phyloP scores from a whole-genome alignment of 2,329 filamentous ascomycete species.

The Dendryphion nanum region DNA sequence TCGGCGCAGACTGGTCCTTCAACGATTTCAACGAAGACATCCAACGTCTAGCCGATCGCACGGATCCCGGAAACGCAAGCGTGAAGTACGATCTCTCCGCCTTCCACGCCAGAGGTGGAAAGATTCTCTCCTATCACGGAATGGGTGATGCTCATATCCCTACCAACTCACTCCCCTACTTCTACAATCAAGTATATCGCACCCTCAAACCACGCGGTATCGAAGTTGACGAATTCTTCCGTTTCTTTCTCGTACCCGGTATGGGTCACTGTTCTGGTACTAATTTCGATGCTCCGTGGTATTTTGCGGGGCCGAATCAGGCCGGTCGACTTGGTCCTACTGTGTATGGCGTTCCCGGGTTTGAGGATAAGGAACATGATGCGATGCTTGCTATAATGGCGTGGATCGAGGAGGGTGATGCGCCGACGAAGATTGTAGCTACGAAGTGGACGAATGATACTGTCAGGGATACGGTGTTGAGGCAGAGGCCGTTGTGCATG shows the following conservation, averaged over 20 bases:
- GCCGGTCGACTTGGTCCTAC: constrained; percentile 11
- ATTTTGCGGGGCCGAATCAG: constrained; percentile 40
- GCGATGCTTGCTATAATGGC: constrained; percentile 46
- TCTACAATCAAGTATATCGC: constrained; percentile 47
- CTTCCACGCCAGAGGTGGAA: constrained; percentile 45
- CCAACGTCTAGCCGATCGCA: constrained; percentile 37
- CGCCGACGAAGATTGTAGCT: constrained; percentile 39
- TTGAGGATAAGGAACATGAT: constrained; percentile 42
- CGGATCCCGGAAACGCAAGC: constrained; percentile 50
- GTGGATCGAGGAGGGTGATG: constrained; percentile 44
- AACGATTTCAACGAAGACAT: constrained; percentile 41
- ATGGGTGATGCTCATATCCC: constrained; percentile 49
- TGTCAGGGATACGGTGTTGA: constrained; percentile 16
- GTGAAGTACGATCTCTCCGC: constrained; percentile 50
- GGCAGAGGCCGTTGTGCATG: constrained; percentile 34
- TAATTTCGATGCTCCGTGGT: constrained; percentile 44
- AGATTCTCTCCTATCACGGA: constrained; percentile 45
- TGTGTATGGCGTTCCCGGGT: constrained; percentile 26
- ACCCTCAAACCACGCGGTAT: constrained; percentile 35
- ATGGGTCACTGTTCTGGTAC: constrained; percentile 46
- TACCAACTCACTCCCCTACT: constrained; percentile 52
- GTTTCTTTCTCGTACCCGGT: constrained; percentile 45
- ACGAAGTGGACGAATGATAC: constrained; percentile 29
- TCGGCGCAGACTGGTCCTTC: constrained; percentile 40
- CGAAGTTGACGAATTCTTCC: constrained; percentile 41